Evolutionary conservation across 2,329 filamentous ascomycete genomes (phyloP), one percentile per base, ranked within the genome.

Genomic region (Sporothrix luriei): DNA sequence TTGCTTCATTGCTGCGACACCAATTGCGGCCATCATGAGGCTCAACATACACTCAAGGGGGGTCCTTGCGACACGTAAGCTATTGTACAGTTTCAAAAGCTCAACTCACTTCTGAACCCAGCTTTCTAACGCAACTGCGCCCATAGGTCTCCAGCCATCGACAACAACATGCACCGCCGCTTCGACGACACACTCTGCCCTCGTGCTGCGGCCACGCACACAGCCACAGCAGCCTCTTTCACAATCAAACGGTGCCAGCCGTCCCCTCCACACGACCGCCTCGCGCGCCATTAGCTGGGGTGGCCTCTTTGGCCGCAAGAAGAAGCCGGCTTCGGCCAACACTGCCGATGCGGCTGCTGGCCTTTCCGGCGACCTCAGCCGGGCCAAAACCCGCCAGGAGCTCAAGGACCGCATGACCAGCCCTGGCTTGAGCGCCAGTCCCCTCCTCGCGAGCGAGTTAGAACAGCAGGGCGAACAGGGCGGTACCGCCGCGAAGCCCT

Each of bases 401-500:
- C 78, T 84, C 67, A 79, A 83, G 74, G 78, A 82, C 72, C 75
- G 80, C 73, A 81, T 84, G 77, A 76, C 79, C 77, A 77, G 80
- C 74, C 81, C 81, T 55, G 80, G 81, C 16, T 77, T 83, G 57
- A 72, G 70, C 43, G 79, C 83, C 62, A 83, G 87, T 74, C 89
- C 87, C 68, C 83, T 92, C 74, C 87, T 91, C 74, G 87, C 90
- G 70, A 85, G 90, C 68, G 82, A 84, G 72, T 80, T 84, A 73
- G 80, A 72, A 64, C 71, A 74, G 71, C 83, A 59, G 54, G 71
- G 72, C 68, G 83, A 85, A 66, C 80, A 87, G 46, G 75, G 77
- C 9, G 24, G n/a, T 21, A 16, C 6, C 38, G 38, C 38, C 19
- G 14, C 54, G 33, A 51, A 49, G 49, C 19, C 33, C 7, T 9